phyloP scores from a whole-genome alignment of 805 yeast species.

The Hanseniaspora mollemarum region DNA sequence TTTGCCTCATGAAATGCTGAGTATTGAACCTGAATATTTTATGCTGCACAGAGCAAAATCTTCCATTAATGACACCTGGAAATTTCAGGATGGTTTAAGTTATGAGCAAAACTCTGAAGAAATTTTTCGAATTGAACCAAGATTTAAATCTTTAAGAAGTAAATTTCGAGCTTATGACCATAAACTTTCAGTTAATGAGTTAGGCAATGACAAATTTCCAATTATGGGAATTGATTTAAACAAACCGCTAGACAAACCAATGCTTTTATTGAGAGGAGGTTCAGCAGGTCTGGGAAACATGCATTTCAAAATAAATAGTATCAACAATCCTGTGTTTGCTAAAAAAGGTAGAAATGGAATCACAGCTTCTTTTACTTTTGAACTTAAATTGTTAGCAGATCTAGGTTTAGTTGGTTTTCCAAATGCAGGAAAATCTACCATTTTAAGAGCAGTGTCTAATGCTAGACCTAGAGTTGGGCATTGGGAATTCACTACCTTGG shows the following conservation, averaged over 20 bases:
- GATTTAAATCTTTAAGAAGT: constrained; percentile 52
- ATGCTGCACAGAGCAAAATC: constrained; percentile 44
- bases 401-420: constrained; percentile 91
- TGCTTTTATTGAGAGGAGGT: constrained; percentile 70
- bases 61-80: constrained; percentile 51
- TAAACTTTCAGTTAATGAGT: constrained; percentile 46
- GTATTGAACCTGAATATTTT: constrained; percentile 33
- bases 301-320: constrained; percentile 75
- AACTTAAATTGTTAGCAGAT: constrained; percentile 81
- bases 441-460: constrained; percentile 71
- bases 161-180: constrained; percentile 57
- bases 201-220: constrained; percentile 59
- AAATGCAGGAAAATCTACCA: constrained; percentile 90
- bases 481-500: constrained; percentile 92
- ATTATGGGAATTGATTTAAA: constrained; percentile 66
- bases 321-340: constrained; percentile 83
- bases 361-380: constrained; percentile 59
- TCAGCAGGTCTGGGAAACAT: constrained; percentile 91
- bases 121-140: constrained; percentile 53
- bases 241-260: constrained; percentile 51
- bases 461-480: constrained; percentile 90
- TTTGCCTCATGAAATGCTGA: constrained; percentile 26
- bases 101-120: constrained; percentile 51
- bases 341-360: constrained; percentile 66
- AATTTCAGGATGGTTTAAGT: constrained; percentile 39